Evolutionary conservation across 805 yeast species (phyloP), one percentile per base, ranked within the genome.

Genomic region (Yarrowia sp.): DNA sequence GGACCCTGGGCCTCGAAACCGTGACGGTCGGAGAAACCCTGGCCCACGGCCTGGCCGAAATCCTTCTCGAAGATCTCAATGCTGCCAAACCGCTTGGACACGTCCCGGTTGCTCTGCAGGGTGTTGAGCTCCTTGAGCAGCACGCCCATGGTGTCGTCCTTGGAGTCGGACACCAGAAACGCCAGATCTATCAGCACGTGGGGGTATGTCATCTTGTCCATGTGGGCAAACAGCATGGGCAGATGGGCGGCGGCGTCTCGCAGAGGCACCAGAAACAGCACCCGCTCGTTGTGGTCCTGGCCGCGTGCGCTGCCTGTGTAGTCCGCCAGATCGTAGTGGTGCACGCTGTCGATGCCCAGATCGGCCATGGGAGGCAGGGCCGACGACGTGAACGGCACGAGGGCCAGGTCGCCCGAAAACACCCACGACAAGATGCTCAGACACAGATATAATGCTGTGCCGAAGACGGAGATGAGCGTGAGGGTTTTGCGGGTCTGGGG

Each of bases 1-100:
- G 97, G 97, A 2, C 98, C 99, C 78, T 94, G 99, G 0, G 97
- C 98, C 14, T 90, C 94, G 78, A 94, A 93, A 1, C 97, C 98
- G 78, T 95, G 98, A 76, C 99, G 84, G 77, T 95, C 99, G 69
- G 91, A 85, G 77, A 94, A 94, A 16, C 96, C 90, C 80, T 94
- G 99, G 69, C 98, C 98, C 71, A 94, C 89, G 59, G 86, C 85
- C 77, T 92, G 97, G 63, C 98, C 98, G 77, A 94, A 94, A 78
- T 94, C 97, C 77, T 92, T 94, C 73, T 89, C 89, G 78, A 85
- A 92, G 65, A 92, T 91, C 77, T 92, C 97, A 68, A 92, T 90
- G 73, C 87, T 87, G 43, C 97, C 97, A 78, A 90, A 91, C 70
- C 88, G 85, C 81, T 84, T 81, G n/a, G 80, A 70, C 22, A 79